These are phyloP conservation scores for Reticulascus tulasneorum DNA, from an alignment of 2,329 filamentous ascomycete species.

Conservation along the genomic window DNA sequence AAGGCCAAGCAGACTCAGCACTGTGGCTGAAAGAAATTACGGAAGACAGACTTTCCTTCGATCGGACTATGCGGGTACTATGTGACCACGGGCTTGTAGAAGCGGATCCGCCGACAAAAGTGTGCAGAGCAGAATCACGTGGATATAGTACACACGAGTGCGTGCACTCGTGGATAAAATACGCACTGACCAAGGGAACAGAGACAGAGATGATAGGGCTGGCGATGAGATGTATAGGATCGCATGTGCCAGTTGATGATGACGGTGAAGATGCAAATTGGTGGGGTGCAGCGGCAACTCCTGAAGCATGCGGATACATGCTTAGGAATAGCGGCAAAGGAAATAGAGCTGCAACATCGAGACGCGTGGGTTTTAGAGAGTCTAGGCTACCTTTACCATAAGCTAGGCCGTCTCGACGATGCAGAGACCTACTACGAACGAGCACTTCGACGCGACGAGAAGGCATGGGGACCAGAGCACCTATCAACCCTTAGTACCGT, in stretches of 20 bases:
- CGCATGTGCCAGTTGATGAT: slow-evolving; percentile 7
- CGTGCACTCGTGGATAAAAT: slow-evolving; percentile 26
- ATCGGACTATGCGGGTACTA: slow-evolving; percentile 22
- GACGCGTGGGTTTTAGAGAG: slow-evolving; percentile 6
- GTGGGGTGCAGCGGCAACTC: slow-evolving; percentile 15
- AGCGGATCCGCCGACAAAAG: slow-evolving; percentile 10
- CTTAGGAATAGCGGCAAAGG: not conserved
- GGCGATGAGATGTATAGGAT: slow-evolving; percentile 10
- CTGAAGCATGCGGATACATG: slow-evolving; percentile 17
- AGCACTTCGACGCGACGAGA: slow-evolving; percentile 22
- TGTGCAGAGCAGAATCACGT: slow-evolving; percentile 9
- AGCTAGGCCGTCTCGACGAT: slow-evolving; percentile 16
- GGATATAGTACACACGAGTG: slow-evolving; percentile 29
- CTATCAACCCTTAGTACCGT: slow-evolving; percentile 18
- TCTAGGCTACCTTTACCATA: slow-evolving; percentile 15
- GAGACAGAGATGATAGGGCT: slow-evolving; percentile 1
- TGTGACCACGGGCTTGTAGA: slow-evolving; percentile 25
- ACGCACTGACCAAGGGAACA: slow-evolving; percentile 19
- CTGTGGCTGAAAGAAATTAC: slow-evolving; percentile 20
- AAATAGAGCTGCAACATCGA: slow-evolving; percentile 1
- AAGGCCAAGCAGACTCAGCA: slow-evolving; percentile 8
- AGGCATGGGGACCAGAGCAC: slow-evolving; percentile 13
- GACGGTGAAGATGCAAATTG: slow-evolving; percentile 9
- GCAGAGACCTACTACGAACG: slow-evolving; percentile 22
- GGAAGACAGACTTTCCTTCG: slow-evolving; percentile 18